Base-by-base conservation (phyloP, 2,329 filamentous ascomycete genomes). In the Acephala macrosclerotiorum region DNA sequence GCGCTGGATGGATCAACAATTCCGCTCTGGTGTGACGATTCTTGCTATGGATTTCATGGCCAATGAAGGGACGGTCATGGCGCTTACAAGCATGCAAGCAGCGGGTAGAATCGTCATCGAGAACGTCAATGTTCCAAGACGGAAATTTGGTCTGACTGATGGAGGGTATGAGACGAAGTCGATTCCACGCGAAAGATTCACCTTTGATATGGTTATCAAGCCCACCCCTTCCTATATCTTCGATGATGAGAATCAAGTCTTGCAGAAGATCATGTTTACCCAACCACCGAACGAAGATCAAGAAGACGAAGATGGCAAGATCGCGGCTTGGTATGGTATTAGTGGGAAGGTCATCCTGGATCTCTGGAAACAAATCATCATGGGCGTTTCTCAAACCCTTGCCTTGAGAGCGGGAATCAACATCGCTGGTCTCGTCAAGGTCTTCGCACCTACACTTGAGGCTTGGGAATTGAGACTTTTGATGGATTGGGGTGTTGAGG, bases 321-420 rank as follows among this genome's bases (percentile, higher is more conserved):
- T 92, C 3, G 91, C 91, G 0, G 84, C 92, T 60, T 94, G 91
- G 91, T 85, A 87, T 60, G 89, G 91, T 75, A 88, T 94, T 66
- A 87, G 90, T 66, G 88, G 86, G 8, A 79, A 84, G 6, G 72
- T 86, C 0, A 84, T 92, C 66, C 76, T 76, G n/a, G 77, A 80
- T 0, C 83, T 88, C 62, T 94, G 91, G 90, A 83, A 85, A 61
- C 84, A 87, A 68, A 82, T 90, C 12, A 75, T 93, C 4, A 84
- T 86, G 4, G 84, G 88, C 5, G 82, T 92, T 1, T 80, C 88
- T 38, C 88, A 91, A 67, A 80, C 85, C 35, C 77, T 91, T 38
- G 87, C 89, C 0, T 88, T 86, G 20, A 82, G 89, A 64, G 86
- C 90, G 0, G 85, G 88, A 0, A 80, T 87, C 68, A 83, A 81